Percentiles rank a stretch among this genome's conserved stretches.
phyloP scores from a whole-genome alignment of 768 basidiomycete species.

The Sistotremastrum niveocremeum region DNA sequence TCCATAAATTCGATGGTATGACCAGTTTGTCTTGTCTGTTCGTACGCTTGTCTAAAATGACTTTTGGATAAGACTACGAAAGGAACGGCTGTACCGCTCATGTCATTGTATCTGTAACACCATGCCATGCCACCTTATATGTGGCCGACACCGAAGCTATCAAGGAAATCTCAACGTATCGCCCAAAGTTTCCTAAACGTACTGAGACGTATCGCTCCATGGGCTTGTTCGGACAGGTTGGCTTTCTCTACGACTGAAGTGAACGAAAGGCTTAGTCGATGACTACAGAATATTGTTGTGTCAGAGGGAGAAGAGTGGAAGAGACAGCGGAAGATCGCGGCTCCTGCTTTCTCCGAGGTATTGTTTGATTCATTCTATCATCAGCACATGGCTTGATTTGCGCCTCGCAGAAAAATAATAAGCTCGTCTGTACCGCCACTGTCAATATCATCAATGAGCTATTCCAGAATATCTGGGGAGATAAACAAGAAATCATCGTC shows the following conservation, averaged over 20 bases:
- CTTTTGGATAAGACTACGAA: neutral
- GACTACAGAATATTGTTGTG: slow-evolving; percentile 37
- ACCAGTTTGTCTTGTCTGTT: slow-evolving; percentile 1
- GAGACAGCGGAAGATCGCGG: slow-evolving; percentile 45
- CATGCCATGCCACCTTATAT: too few species aligned
- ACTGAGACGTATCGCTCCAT: too few species aligned
- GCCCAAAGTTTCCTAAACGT: too few species aligned
- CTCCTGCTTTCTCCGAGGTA: slow-evolving; percentile 55
- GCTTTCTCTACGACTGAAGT: too few species aligned
- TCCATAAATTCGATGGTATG: neutral
- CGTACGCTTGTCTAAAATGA: neutral
- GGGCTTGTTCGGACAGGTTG: too few species aligned
- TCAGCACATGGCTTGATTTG: neutral
- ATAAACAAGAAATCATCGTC: neutral
- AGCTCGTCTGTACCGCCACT: slow-evolving; percentile 1
- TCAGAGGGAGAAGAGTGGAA: slow-evolving; percentile 57
- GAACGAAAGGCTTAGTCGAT: too few species aligned
- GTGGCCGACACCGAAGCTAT: too few species aligned
- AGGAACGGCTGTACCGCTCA: slow-evolving; percentile 1
- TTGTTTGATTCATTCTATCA: neutral
- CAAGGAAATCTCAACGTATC: too few species aligned
- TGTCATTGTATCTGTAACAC: too few species aligned
- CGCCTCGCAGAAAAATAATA: neutral
- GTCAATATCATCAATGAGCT: neutral
- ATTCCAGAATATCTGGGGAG: neutral